Base-by-base conservation (phyloP, 768 basidiomycete genomes). In the Leccinellum albellum region DNA sequence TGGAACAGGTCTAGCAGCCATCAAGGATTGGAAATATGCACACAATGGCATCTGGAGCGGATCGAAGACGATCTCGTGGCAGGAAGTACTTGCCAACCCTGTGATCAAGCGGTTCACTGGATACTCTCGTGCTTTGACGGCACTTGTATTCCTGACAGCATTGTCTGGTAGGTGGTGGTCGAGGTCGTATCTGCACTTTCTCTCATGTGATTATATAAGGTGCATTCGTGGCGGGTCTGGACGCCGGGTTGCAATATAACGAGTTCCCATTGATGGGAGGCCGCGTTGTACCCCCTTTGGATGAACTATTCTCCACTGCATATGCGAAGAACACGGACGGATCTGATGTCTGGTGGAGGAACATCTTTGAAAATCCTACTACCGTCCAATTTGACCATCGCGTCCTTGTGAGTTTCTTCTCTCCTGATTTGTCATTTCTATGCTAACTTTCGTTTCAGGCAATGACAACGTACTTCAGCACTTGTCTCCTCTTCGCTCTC, bases 301-400 rank as follows among this genome's bases (percentile, higher is more conserved):
- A 87, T 35, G 97, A 98, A 70, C 81, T 99, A 24, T 84, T 95
- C 68, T 85, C 90, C 26, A 67, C 80, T 1, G 76, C 78, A 7
- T 98, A 97, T 70, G 83, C 93, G 7, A 84, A 86, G 70, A 81
- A 71, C 29, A 64, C 75, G 0, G 88, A 91, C 69, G 77, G 82
- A 60, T 84, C 83, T 1, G 94, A 97, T 66, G 68, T 83, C n/a
- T 95, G 89, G 88, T 96, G 94, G 93, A 79, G 97, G 58, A 98
- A 98, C 71, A 77, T 98, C 51, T 85, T 97, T 60, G 97, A 99
- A 75, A 99, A 99, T 67, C 97, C 97, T 8, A 94, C 91, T 9
- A 97, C 96, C 0, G 95, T 95, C 8, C 97, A 99, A 70, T 98
- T 98, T 66, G 85, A 99, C 68, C 97, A 99, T 73, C 88, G 97